phyloP scores from a whole-genome alignment of 805 yeast species.

The Cyberlindnera americana region DNA sequence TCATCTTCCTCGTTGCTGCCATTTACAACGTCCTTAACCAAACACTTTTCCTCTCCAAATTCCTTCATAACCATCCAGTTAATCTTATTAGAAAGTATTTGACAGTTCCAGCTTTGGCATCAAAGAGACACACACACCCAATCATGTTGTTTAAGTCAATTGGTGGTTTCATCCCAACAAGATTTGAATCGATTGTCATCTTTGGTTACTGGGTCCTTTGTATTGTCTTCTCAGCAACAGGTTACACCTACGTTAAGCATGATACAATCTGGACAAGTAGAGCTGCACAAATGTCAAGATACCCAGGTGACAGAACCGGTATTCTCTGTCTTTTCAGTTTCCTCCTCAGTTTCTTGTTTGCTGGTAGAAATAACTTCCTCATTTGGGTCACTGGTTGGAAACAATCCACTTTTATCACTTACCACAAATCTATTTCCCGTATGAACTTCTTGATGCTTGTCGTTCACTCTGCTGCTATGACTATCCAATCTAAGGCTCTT shows the following conservation, averaged over 20 bases:
- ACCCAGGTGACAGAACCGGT: constrained; percentile 28
- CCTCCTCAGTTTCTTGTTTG: constrained; percentile 57
- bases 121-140: constrained; percentile 23
- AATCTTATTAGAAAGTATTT: constrained; percentile 19
- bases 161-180: constrained; percentile 26
- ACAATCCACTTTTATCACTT: constrained; percentile 56
- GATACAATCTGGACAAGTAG: constrained; percentile 21
- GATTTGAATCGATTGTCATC: constrained; percentile 29
- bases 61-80: constrained; percentile 15
- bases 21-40: constrained; percentile 26
- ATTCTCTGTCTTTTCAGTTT: constrained; percentile 31
- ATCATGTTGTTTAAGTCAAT: constrained; percentile 9
- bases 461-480: constrained; percentile 24
- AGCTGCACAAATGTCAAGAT: constrained; percentile 23
- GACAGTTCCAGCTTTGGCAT: constrained; percentile 15
- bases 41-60: constrained; percentile 16
- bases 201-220: constrained; percentile 31
- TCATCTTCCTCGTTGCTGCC: constrained; percentile 39
- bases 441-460: constrained; percentile 30
- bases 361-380: constrained; percentile 71
- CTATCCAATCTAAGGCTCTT: constrained; percentile 18
- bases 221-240: constrained; percentile 17
- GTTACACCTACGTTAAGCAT: constrained; percentile 17
- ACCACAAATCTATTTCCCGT: constrained; percentile 65
- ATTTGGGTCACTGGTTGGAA: constrained; percentile 62